Conservation (phyloP, 208 protist species). For the Crithidia fasciculata region DNA sequence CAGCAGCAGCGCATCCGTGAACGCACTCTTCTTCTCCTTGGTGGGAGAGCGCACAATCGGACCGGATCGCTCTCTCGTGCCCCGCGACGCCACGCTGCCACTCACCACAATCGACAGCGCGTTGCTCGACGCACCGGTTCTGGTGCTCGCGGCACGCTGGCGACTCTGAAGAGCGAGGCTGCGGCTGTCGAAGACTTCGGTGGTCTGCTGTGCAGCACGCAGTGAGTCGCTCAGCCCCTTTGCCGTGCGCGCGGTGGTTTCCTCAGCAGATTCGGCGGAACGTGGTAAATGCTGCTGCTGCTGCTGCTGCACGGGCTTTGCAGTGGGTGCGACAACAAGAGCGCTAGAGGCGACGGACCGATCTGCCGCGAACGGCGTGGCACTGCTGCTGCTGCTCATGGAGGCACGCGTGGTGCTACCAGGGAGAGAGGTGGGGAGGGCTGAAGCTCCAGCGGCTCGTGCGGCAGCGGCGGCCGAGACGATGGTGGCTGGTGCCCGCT, state of each 20-base stretch:
- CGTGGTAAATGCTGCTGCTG: background rate
- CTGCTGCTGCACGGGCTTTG: background rate
- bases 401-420: no score
- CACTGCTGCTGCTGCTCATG: no score
- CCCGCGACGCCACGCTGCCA: slow-evolving; percentile 7
- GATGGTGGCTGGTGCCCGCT: slow-evolving; percentile 17
- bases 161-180: slow-evolving; percentile 30
- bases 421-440: no score
- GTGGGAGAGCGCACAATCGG: slow-evolving; percentile 83
- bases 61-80: slow-evolving; percentile 25
- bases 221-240: slow-evolving; percentile 41
- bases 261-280: slow-evolving; percentile 19
- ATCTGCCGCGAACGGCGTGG: no score
- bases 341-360: no score
- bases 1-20: slow-evolving; percentile 29
- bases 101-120: slow-evolving; percentile 30
- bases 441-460: background rate
- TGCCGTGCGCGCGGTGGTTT: slow-evolving; percentile 46
- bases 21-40: slow-evolving; percentile 40
- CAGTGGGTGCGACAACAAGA: no score
- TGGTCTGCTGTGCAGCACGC: slow-evolving; percentile 12
- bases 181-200: slow-evolving; percentile 46
- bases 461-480: slow-evolving; percentile 12
- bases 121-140: slow-evolving; percentile 3
- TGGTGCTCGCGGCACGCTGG: slow-evolving; percentile 4